Percentiles rank a stretch among this genome's conserved stretches.
Conservation (phyloP, 345 rosid genomes). For the Isatis tinctoria region DNA sequence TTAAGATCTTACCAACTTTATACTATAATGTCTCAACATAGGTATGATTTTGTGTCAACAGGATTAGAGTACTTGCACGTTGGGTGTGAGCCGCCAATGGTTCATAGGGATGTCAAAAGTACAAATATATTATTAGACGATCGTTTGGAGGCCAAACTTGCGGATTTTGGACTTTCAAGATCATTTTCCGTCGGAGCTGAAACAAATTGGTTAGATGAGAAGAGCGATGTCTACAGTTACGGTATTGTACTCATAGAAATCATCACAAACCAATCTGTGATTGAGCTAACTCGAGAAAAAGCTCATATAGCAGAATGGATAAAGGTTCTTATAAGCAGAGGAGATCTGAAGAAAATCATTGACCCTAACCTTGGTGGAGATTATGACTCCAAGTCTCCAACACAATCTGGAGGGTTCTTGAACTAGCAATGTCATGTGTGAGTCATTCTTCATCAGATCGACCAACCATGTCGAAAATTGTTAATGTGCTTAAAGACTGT, state of each 20-base stretch:
- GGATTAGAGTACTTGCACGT: slow-evolving; percentile 44
- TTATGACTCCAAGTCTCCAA: slow-evolving; percentile 20
- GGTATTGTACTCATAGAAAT: slow-evolving; percentile 43
- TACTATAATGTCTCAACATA: neutral
- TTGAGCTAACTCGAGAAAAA: slow-evolving; percentile 18
- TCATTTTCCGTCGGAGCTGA: slow-evolving; percentile 26
- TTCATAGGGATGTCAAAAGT: slow-evolving; percentile 46
- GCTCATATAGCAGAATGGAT: slow-evolving; percentile 28
- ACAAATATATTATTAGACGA: slow-evolving; percentile 40
- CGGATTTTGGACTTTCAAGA: slow-evolving; percentile 50
- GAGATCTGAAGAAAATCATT: slow-evolving; percentile 15
- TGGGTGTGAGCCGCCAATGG: slow-evolving; percentile 45
- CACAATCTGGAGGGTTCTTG: slow-evolving; percentile 25
- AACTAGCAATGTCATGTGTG: slow-evolving; percentile 25
- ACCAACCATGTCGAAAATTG: slow-evolving; percentile 30
- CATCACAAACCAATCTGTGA: slow-evolving; percentile 34
- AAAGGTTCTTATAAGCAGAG: slow-evolving; percentile 5
- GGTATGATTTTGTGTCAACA: neutral
- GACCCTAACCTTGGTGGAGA: slow-evolving; percentile 19
- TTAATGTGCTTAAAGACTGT: slow-evolving; percentile 18
- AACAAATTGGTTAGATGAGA: slow-evolving; percentile 35
- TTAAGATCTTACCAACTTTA: neutral
- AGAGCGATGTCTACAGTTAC: slow-evolving; percentile 47
- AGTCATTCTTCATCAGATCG: slow-evolving; percentile 22
- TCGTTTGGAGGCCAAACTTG: slow-evolving; percentile 39